Evolutionary conservation across 2,329 filamentous ascomycete genomes (phyloP).

Genomic region (Pseudogymnoascus sp.): DNA sequence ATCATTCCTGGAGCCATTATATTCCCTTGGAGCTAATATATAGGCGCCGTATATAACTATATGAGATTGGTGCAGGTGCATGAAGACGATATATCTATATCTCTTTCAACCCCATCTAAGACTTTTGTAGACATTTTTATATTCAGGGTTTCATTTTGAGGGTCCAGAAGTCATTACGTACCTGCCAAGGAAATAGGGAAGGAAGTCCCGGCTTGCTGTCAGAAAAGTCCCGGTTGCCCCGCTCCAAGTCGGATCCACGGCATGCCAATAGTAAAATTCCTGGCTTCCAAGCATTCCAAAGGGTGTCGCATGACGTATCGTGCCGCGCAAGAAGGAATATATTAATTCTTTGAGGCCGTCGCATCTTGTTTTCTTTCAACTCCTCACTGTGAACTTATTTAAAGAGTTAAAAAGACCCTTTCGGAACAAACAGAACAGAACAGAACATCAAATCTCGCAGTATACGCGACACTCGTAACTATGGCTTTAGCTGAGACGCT

Average conservation of each 20-base stretch:
- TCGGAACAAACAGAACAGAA: neutral
- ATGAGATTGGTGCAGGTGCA: neutral
- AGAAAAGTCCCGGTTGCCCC: neutral
- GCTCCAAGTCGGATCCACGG: neutral
- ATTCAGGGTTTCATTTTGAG: neutral
- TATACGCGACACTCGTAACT: conserved; percentile 16
- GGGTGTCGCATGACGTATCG: conserved; percentile 1
- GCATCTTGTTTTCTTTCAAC: neutral
- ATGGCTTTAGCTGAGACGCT: conserved; percentile 43
- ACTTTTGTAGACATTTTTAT: neutral
- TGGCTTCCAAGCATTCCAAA: neutral
- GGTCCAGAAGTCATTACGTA: neutral
- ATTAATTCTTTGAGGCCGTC: neutral
- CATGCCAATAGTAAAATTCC: neutral
- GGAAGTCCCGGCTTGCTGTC: neutral
- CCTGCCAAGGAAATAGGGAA: neutral
- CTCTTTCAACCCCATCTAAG: neutral
- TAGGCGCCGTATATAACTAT: neutral
- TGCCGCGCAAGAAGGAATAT: neutral
- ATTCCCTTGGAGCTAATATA: neutral
- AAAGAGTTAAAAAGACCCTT: neutral
- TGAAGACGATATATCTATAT: neutral
- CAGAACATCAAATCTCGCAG: neutral
- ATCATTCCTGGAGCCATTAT: neutral
- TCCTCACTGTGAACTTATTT: neutral